Evolutionary conservation across 192 early-diverging fungal genomes (phyloP), one percentile per base, ranked within the genome.

Genomic region (Coemansia sp.): DNA sequence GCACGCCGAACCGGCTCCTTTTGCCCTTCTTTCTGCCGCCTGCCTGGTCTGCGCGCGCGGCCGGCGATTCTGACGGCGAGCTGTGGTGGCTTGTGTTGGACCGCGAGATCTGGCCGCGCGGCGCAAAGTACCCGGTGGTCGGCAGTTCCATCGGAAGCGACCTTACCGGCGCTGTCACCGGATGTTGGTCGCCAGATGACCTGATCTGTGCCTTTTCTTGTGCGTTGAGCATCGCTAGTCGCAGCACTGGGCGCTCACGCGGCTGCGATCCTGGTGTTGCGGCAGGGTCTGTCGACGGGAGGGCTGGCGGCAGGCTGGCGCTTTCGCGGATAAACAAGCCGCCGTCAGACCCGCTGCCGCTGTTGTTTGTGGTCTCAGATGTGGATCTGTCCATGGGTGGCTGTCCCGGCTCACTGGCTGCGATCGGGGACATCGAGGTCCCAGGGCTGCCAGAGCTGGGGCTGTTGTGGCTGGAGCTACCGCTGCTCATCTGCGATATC

Each of bases 41-140:
- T 17, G 34, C 55, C 17, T 58, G 20, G 28, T 45, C 15, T 36
- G 22, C 51, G 37, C 18, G 28, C 9, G 15, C 56, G 45, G 34
- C 15, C 5, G 5, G 52, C 38, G 51, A 34, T 56, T 55, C 11
- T 39, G 11, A 35, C 36, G 34, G 28, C 35, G 72, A 61, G 53
- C 37, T 22, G 5, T 37, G 43, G 14, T 18, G 8, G 39, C 61
- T 76, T 1, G 63, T 66, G 38, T 51, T 68, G 5, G 70, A 34
- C 18, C 75, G 70, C 15, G 57, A 18, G 2, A 78, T 32, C 58
- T 37, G 37, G 8, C 56, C 71, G 2, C 79, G 71, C 2, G 79
- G 67, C 33, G 79, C 79, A 76, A 82, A 82, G 66, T 82, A 82
- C 22, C 79, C 79, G 5, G 65, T 67, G 5, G 66, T 60, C 5